Conservation (phyloP, 148 eudicot genomes). For the Persicaria maculosa region DNA sequence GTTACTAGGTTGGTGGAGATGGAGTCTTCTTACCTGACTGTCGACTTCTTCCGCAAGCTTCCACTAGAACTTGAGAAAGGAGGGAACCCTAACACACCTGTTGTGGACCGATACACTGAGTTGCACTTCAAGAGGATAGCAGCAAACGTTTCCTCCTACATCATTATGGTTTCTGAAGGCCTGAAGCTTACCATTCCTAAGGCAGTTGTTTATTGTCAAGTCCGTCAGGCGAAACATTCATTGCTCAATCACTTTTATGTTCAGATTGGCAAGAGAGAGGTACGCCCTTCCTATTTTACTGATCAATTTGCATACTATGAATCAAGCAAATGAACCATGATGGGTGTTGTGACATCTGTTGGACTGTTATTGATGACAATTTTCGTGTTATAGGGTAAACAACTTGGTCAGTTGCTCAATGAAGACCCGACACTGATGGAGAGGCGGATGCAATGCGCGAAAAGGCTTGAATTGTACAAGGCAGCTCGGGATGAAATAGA, state of each 20-base stretch:
- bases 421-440: conserved; percentile 93
- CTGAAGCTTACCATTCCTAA: conserved; percentile 28
- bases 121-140: conserved; percentile 23
- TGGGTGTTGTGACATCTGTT: no score
- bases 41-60: conserved; percentile 25
- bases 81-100: conserved; percentile 14
- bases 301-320: not conserved
- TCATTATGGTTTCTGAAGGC: conserved; percentile 25
- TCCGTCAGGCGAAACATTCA: conserved; percentile 27
- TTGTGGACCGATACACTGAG: conserved; percentile 20
- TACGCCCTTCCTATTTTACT: not conserved
- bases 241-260: conserved; percentile 26
- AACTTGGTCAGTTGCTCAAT: conserved; percentile 66
- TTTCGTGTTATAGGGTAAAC: conserved; percentile 44
- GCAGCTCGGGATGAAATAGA: conserved; percentile 87
- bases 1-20: conserved; percentile 21
- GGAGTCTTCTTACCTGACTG: conserved; percentile 26
- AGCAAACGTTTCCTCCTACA: conserved; percentile 27
- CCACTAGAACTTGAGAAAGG: conserved; percentile 29
- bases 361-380: no score
- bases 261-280: conserved; percentile 25
- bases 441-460: conserved; percentile 59
- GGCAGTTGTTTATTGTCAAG: conserved; percentile 32
- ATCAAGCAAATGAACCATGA: not conserved
- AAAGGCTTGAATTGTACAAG: conserved; percentile 86